A percentile compares a stretch with the other conserved stretches of the same genome.
phyloP scores from a whole-genome alignment of 1,284 basidiomycete species.

The Agroathelia rolfsii region DNA sequence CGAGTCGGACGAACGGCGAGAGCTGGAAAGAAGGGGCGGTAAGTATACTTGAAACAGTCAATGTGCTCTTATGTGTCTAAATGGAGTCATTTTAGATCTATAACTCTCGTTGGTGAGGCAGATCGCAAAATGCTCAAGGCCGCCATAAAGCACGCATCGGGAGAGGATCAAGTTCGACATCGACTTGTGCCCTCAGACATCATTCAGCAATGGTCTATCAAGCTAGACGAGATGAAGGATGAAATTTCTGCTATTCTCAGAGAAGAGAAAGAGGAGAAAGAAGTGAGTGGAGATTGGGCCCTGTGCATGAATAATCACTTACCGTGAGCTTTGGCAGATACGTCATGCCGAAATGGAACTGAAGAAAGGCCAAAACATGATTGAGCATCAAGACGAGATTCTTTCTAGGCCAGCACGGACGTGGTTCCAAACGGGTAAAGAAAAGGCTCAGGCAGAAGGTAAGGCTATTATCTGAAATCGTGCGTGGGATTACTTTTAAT shows the following conservation, averaged over 20 bases:
- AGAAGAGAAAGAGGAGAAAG: conserved; percentile 96
- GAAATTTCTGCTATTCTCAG: conserved; percentile 78
- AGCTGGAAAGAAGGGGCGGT: conserved; percentile 88
- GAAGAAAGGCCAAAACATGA: conserved; percentile 91
- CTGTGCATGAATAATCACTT: too few relatives aligned
- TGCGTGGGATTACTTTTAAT: too few relatives aligned
- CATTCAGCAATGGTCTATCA: conserved; percentile 61
- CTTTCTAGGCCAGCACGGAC: conserved; percentile 88
- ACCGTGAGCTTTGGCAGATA: too few relatives aligned
- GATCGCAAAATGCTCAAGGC: conserved; percentile 96
- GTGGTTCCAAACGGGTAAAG: conserved; percentile 92
- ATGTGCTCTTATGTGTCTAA: conserved; percentile 11
- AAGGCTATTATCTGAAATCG: too few relatives aligned
- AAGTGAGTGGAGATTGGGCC: conserved; percentile 52
- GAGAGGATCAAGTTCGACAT: conserved; percentile 81
- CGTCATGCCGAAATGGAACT: conserved; percentile 94
- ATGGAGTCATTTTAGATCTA: conserved; percentile 56
- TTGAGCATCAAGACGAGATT: conserved; percentile 93
- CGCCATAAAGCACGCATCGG: conserved; percentile 80
- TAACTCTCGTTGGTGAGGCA: conserved; percentile 92
- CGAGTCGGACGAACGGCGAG: conserved; percentile 95
- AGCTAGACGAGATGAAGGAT: conserved; percentile 63
- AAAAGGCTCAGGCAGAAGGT: conserved; percentile 80
- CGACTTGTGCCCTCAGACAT: conserved; percentile 81
- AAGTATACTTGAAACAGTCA: conserved; percentile 24